phyloP scores from a whole-genome alignment of 768 basidiomycete genomes.

The Tylopilus subfusipes region DNA sequence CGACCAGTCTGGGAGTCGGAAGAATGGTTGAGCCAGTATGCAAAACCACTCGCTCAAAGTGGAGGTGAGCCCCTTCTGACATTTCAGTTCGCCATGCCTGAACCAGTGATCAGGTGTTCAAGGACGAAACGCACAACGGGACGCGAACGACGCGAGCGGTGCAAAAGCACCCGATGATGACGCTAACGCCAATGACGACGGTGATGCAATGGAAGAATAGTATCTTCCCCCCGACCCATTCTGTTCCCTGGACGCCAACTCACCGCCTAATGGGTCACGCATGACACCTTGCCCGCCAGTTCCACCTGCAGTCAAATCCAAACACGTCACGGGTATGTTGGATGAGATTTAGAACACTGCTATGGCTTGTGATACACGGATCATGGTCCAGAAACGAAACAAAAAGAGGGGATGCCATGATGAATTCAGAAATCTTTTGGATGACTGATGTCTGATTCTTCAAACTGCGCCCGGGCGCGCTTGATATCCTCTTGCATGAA shows the following conservation, averaged over 20 bases:
- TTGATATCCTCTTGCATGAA: slow-evolving; percentile 96
- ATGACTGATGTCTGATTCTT: slow-evolving; percentile 48
- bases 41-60: slow-evolving; percentile 71
- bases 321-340: background rate
- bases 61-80: slow-evolving; percentile 49
- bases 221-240: background rate
- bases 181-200: slow-evolving; percentile 32
- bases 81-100: slow-evolving; percentile 1
- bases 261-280: background rate
- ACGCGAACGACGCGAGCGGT: slow-evolving; percentile 13
- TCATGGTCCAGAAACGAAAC: background rate
- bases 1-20: slow-evolving; percentile 90
- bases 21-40: slow-evolving; percentile 84
- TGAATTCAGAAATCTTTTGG: slow-evolving; percentile 42
- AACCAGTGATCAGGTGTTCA: slow-evolving; percentile 44
- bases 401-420: background rate
- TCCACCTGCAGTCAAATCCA: background rate
- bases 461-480: slow-evolving; percentile 78
- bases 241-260: background rate
- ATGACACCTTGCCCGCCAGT: background rate
- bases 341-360: slow-evolving; percentile 3
- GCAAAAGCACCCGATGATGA: slow-evolving; percentile 30
- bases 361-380: background rate
- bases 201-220: slow-evolving; percentile 69
- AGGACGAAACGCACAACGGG: slow-evolving; percentile 41